These are phyloP conservation scores for Schoenoplectus tabernaemontani DNA, from an alignment of 202 grass and related monocot genomes.

Conservation along the genomic window DNA sequence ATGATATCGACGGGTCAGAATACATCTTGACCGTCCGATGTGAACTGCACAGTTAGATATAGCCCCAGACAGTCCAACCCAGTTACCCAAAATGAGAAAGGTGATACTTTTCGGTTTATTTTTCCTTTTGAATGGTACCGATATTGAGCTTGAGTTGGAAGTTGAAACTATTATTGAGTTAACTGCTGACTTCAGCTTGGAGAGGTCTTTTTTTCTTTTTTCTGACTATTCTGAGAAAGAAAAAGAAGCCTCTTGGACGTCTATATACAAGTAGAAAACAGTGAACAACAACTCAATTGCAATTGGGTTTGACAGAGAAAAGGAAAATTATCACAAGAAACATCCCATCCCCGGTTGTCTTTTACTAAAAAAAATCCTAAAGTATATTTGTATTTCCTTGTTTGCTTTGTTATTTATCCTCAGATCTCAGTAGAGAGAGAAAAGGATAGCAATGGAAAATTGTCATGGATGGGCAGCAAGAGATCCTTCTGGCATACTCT, in stretches of 20 bases:
- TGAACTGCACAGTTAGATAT: too few species aligned
- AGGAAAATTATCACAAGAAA: background rate
- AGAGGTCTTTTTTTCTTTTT: background rate
- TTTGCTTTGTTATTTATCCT: background rate
- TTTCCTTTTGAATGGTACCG: too few species aligned
- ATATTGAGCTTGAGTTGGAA: too few species aligned
- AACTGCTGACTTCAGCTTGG: background rate
- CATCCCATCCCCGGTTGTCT: background rate
- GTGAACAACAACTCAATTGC: background rate
- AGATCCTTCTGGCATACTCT: slow-evolving; percentile 36
- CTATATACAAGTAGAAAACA: background rate
- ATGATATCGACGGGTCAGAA: too few species aligned
- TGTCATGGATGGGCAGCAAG: slow-evolving; percentile 33
- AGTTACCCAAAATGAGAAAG: too few species aligned
- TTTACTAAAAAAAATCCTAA: too few species aligned
- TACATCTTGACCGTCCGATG: too few species aligned
- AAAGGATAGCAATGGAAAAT: slow-evolving; percentile 9
- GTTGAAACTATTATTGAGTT: background rate
- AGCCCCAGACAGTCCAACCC: too few species aligned
- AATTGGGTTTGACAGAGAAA: background rate
- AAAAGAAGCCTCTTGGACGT: too few species aligned
- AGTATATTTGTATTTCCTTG: background rate
- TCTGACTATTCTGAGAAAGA: too few species aligned
- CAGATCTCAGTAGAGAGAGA: background rate
- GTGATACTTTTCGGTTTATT: too few species aligned